Evolutionary conservation across 2,329 filamentous ascomycete genomes (phyloP), one percentile per base, ranked within the genome.

Genomic region (Rachicladosporium sp.): DNA sequence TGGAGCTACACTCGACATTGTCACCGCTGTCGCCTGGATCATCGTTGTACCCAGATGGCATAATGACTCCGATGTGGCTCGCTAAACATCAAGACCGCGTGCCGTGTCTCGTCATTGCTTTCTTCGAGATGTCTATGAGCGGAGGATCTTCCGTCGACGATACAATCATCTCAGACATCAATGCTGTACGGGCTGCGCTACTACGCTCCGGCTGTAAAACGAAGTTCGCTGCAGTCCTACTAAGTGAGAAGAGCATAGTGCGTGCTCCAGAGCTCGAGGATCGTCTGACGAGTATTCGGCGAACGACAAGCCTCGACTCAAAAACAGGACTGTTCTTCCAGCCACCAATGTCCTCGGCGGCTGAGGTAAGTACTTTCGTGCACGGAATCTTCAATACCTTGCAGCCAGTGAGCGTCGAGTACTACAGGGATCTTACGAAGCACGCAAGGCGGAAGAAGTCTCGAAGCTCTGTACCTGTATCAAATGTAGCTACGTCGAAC

Each of bases 341-440:
- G 10, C 81, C 86, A 2, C 77, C 82, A 0, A 76, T 80, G 50
- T 77, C 80, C 6, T 81, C 84, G 4, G 65, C 71, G 2, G 70
- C 74, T 1, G 86, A 93, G 54, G 64, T 93, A 13, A 73, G 77
- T 44, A 75, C 78, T 6, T 86, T 89, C 47, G 77, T 82, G 1
- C 76, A 80, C 40, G 81, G 74, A 37, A 74, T 93, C 31, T 68
- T 95, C 35, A 68, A 75, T 2, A 73, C 80, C 1, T 60, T 95
- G 33, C 86, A 89, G 43, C 76, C 79, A 1, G 69, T 78, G 12
- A 78, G 84, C 12, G 67, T 89, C 34, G 91, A 98, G 52, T 94
- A 95, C 61, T 96, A 96, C 59, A 74, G 88, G 34, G 89, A 98
- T 51, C 70, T 96, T 9, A 87, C 86, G n/a, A 88, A 93, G 43